Base-by-base conservation (phyloP, 306 rosid genomes). In the Rosa rugosa region DNA sequence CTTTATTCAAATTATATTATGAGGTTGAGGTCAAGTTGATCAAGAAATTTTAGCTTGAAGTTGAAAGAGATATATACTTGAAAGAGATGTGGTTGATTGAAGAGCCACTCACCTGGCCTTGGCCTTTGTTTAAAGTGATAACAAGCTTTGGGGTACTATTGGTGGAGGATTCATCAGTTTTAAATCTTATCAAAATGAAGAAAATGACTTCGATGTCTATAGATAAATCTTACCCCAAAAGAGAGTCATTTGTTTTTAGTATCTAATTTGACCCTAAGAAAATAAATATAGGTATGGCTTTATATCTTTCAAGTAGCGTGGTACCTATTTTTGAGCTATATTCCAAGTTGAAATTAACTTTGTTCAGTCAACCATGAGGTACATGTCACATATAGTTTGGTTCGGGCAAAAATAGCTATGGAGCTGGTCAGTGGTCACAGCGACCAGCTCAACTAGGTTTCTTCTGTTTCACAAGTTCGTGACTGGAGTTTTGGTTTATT, bases 1-100 rank as follows among this genome's bases (percentile, higher is more conserved):
- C 16, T 36, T 38, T 40, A 38, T 59, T 59, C 20, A 9, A 59
- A 27, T 8, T 59, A 8, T 68, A n/a, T 57, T 41, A 40, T 41
- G 60, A 75, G 14, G 60, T 31, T 27, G 45, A 75, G 47, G 79
- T 75, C 79, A 62, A 62, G 71, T 75, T 63, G 79, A 45, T 62
- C 60, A 11, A 17, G 79, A 75, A 36, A 27, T 17, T 75, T 62
- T 75, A 63, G 41, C 71, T 45, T 75, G 11, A 20, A 38, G 27
- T 67, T 31, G 79, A 63, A 62, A 63, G 62, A 62, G 20, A 75
- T 25, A 23, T 23, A 11, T n/a, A n/a, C 71, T 66, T 45, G 78
- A 74, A 40, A 57, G 42, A 44, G 69, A 75, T 59, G 42, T 23
- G 20, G 53, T 13, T 40, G 69, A 67, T 40, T 2, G 49, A 40